Conservation (phyloP, 139 green algal species). For the Gonium pectorale region DNA sequence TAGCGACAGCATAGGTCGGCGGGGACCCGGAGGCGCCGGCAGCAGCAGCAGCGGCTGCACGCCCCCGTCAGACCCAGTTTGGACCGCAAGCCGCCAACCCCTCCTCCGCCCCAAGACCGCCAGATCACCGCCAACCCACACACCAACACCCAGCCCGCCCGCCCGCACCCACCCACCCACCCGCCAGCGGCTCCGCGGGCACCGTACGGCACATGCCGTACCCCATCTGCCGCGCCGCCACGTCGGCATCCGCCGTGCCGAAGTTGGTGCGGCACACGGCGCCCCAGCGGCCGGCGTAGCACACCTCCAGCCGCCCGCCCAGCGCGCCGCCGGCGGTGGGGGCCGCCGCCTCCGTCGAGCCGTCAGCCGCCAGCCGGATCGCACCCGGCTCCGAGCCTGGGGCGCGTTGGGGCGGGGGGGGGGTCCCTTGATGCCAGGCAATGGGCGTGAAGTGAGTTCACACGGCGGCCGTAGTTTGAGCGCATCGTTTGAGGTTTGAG, state of each 20-base stretch:
- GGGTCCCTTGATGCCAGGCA: no score
- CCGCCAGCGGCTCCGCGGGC: not conserved
- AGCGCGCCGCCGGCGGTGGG: not conserved
- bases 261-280: slow-evolving; percentile 23
- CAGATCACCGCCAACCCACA: no score
- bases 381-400: slow-evolving; percentile 6
- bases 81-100: no score
- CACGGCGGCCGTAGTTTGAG: no score
- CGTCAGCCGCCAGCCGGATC: not conserved
- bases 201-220: not conserved
- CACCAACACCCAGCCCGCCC: no score
- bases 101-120: no score
- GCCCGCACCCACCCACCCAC: not conserved
- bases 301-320: slow-evolving; percentile 19
- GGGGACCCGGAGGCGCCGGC: no score
- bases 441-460: not conserved
- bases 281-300: slow-evolving; percentile 21
- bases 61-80: no score
- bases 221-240: slow-evolving; percentile 27
- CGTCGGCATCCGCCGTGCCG: not conserved
- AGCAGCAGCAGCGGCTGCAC: no score
- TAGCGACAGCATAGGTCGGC: no score
- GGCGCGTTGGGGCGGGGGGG: not conserved
- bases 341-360: no score
- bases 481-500: no score